Base-by-base conservation (phyloP, 139 green algal species). In the Tetraselmis chui region DNA sequence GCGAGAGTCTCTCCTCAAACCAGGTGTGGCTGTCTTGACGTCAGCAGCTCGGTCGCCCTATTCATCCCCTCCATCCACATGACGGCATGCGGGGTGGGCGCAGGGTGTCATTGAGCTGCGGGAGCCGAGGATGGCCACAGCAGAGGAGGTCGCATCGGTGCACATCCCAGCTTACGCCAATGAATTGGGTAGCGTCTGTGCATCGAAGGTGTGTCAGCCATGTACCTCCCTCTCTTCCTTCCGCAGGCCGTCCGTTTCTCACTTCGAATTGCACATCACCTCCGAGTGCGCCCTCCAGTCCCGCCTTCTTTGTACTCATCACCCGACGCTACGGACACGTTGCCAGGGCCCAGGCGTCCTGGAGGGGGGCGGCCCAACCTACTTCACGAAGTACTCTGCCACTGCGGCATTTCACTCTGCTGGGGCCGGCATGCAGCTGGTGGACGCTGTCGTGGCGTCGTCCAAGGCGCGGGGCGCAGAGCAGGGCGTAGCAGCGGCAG, bases 401-500 rank as follows among this genome's bases (percentile, higher is more conserved):
- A 78, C 24, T 0, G 83, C 77, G 24, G 83, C 83, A 30, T 28
- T 86, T 29, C 31, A 30, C 32, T 30, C 32, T 24, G 31, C 30
- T 1, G 83, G 83, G 26, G 83, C 79, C 22, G 78, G 76, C 58
- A 80, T 80, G 31, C 77, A 67, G 83, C 83, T 86, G 59, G 83
- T 86, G 25, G 83, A 86, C 67, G 79, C 30, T 67, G 82, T 85
- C 32, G 76, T 45, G 1, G 78, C 25, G 24, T 26, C 25, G 18
- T 32, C 28, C 45, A 5, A 31, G 2, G 32, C 79, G 32, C 18
- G 5, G 2, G 58, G 1, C 45, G 79, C 2, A 22, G 32, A 29
- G 79, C 24, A 31, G 30, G 24, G 45, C 2, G 1, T 28, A 32
- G 45, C 78, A 45, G 28, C 81, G 1, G 77, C 85, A 11, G 94